phyloP scores from a whole-genome alignment of 345 rosid species.

The rapeseed (Brassica napus) region DNA sequence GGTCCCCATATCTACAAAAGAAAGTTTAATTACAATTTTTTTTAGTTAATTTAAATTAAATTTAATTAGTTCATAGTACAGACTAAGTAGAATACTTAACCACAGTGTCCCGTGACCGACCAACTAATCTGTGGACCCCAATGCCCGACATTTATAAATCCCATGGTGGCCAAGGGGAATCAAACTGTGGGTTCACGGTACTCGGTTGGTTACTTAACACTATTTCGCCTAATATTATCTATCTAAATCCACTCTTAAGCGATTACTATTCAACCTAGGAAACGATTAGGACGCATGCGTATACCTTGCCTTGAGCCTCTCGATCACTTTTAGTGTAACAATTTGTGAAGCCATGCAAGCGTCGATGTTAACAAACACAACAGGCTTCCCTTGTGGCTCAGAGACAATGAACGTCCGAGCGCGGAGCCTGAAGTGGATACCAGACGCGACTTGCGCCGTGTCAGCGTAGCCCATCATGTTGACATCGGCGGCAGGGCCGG shows the following conservation, averaged over 20 bases:
- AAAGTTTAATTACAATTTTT: conserved; percentile 7
- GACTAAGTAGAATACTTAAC: not conserved
- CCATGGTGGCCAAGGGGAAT: no score
- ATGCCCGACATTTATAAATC: no score
- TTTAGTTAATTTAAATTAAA: no score
- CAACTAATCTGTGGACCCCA: no score
- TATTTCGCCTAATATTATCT: not conserved
- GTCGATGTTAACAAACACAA: conserved; percentile 85
- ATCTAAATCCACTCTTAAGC: no score
- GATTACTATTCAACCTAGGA: no score
- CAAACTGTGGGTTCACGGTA: no score
- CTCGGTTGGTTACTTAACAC: not conserved
- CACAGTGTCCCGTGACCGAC: no score
- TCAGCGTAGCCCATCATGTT: conserved; percentile 99
- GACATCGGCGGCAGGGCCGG: conserved; percentile 98
- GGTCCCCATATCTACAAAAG: conserved; percentile 74
- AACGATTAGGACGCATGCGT: no score
- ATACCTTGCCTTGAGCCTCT: conserved; percentile 86
- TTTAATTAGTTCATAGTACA: no score
- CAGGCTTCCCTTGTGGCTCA: conserved; percentile 69
- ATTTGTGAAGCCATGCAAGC: conserved; percentile 98
- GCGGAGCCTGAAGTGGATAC: conserved; percentile 88
- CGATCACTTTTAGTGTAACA: conserved; percentile 82
- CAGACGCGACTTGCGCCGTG: conserved; percentile 74
- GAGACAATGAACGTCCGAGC: conserved; percentile 86